A percentile compares a stretch with the other conserved stretches of the same genome.
These are phyloP conservation scores for Pythium phragmitis DNA, from an alignment of 352 stramenopile genomes.

Conservation along the genomic window DNA sequence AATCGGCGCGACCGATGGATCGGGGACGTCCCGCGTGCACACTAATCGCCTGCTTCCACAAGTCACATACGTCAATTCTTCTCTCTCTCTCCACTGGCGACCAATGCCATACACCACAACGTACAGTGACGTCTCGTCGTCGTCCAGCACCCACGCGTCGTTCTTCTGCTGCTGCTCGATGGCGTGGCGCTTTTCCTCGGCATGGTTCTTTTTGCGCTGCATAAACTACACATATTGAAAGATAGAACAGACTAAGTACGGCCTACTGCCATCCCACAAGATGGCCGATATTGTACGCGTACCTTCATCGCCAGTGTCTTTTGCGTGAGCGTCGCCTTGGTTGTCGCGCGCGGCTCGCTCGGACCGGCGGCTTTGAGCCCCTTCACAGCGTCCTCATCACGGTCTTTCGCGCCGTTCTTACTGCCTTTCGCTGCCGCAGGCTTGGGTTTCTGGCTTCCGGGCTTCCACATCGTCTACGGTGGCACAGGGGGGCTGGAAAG, in stretches of 20 bases:
- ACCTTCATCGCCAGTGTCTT: slow-evolving; percentile 89
- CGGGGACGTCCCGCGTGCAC: slow-evolving; percentile 56
- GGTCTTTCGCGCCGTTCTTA: slow-evolving; percentile 20
- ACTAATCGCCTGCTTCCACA: slow-evolving; percentile 35
- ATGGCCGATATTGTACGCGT: not conserved
- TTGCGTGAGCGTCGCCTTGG: slow-evolving; percentile 61
- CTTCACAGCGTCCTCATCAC: slow-evolving; percentile 15
- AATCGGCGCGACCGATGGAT: slow-evolving; percentile 72
- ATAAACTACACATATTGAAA: slow-evolving; percentile 57
- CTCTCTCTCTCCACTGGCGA: not conserved
- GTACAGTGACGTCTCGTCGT: slow-evolving; percentile 27
- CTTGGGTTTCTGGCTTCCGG: slow-evolving; percentile 32
- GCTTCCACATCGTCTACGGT: slow-evolving; percentile 53
- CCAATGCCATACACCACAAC: not conserved
- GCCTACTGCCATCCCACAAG: not conserved
- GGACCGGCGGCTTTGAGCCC: slow-evolving; percentile 17
- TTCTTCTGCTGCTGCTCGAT: slow-evolving; percentile 57
- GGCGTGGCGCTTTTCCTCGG: slow-evolving; percentile 49
- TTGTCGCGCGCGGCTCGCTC: slow-evolving; percentile 31
- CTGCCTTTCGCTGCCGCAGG: slow-evolving; percentile 8
- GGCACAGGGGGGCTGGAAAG: not conserved
- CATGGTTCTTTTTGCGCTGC: slow-evolving; percentile 77
- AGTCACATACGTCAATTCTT: not conserved
- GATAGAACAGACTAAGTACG: not conserved
- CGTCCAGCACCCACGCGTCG: slow-evolving; percentile 55